Conservation (phyloP, 176 grass and related monocot species). For the Cocos nucifera region DNA sequence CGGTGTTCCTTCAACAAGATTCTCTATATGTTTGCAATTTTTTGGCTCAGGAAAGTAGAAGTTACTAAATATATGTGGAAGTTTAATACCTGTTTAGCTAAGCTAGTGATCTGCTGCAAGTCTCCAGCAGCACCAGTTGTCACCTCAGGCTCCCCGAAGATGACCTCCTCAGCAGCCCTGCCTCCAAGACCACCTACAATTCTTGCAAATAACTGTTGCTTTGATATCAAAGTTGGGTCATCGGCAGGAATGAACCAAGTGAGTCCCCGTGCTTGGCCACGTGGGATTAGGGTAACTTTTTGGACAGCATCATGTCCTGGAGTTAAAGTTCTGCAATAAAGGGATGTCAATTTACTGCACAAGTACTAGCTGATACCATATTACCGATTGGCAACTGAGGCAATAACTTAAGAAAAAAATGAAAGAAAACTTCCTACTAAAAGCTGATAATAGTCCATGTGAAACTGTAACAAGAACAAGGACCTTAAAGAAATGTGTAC, state of each 20-base stretch:
- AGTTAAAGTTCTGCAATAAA: background rate
- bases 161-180: background rate
- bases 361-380: too few relatives aligned
- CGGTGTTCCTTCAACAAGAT: too few relatives aligned
- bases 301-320: background rate
- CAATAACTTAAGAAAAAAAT: too few relatives aligned
- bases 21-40: too few relatives aligned
- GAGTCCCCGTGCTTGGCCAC: slow-evolving; percentile 1
- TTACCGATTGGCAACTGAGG: too few relatives aligned
- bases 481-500: too few relatives aligned
- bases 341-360: too few relatives aligned
- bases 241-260: slow-evolving; percentile 6
- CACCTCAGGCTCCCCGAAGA: background rate
- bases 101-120: background rate
- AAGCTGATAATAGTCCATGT: too few relatives aligned
- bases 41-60: too few relatives aligned
- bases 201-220: slow-evolving; percentile 2
- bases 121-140: slow-evolving; percentile 1
- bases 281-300: background rate
- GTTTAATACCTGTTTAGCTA: background rate
- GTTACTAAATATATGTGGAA: too few relatives aligned
- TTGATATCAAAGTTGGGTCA: slow-evolving; percentile 3
- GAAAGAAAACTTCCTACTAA: too few relatives aligned
- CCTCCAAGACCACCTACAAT: slow-evolving; percentile 4
- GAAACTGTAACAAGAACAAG: too few relatives aligned